These are phyloP conservation scores for Thelonectria rubi DNA, from an alignment of 2,329 filamentous ascomycete genomes.

Conservation along the genomic window DNA sequence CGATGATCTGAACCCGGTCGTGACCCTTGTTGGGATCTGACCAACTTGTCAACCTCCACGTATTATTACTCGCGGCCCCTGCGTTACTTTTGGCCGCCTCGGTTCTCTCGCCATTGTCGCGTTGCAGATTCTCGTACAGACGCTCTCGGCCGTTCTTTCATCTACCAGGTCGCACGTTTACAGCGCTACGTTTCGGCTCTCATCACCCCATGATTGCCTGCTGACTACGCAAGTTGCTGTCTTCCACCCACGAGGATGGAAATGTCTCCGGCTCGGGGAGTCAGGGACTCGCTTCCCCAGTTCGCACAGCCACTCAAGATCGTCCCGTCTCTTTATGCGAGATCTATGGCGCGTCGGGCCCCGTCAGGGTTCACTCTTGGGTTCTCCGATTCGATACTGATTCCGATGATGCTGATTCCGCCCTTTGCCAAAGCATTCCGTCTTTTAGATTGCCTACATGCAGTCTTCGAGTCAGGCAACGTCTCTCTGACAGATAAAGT, in stretches of 20 bases:
- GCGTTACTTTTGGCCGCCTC: not conserved
- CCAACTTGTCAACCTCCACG: slow-evolving; percentile 4
- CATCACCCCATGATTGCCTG: slow-evolving; percentile 14
- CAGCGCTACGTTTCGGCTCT: slow-evolving; percentile 22
- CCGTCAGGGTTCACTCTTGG: slow-evolving; percentile 7
- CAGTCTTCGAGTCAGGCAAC: not conserved
- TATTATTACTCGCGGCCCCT: not conserved
- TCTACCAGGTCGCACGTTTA: slow-evolving; percentile 24
- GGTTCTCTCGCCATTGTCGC: slow-evolving; percentile 13
- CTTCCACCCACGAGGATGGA: slow-evolving; percentile 3
- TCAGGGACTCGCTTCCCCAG: slow-evolving; percentile 24
- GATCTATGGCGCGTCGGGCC: slow-evolving; percentile 32
- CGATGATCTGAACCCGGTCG: slow-evolving; percentile 19
- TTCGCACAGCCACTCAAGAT: slow-evolving; percentile 32
- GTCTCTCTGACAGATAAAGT: not conserved
- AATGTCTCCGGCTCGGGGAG: slow-evolving; percentile 18
- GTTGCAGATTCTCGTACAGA: slow-evolving; percentile 25
- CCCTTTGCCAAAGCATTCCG: not conserved
- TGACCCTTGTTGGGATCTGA: slow-evolving; percentile 8
- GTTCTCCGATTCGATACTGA: slow-evolving; percentile 4
- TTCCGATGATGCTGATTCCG: not conserved
- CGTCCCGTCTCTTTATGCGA: slow-evolving; percentile 36
- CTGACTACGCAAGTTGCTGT: slow-evolving; percentile 8
- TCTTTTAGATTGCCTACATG: not conserved
- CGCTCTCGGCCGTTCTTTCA: not conserved